Percentiles rank a stretch among this genome's conserved stretches.
These are phyloP conservation scores for Gamsiella multidivaricata DNA, from an alignment of 192 early-diverging fungal species.

Conservation along the genomic window DNA sequence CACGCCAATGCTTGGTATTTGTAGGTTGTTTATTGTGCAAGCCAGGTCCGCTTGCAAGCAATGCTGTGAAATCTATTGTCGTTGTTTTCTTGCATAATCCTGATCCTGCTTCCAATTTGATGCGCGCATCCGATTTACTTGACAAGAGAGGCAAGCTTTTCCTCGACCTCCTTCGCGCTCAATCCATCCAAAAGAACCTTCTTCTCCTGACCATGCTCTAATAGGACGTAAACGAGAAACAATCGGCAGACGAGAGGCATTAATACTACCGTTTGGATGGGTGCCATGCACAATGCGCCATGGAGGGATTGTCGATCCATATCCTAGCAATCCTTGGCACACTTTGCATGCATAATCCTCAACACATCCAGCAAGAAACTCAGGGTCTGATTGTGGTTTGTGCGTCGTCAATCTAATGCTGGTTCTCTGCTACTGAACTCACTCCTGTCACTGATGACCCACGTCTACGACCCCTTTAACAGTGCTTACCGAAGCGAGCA, in stretches of 20 bases:
- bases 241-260: too few species aligned
- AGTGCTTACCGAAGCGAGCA: slow-evolving; percentile 91
- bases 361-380: too few species aligned
- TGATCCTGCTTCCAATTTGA: neutral
- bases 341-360: too few species aligned
- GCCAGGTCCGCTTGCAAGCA: neutral
- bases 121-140: slow-evolving; percentile 45
- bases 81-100: neutral
- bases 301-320: too few species aligned
- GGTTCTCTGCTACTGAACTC: too few species aligned
- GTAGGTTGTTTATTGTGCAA: neutral
- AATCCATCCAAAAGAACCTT: slow-evolving; percentile 81
- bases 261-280: too few species aligned
- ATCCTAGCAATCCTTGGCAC: too few species aligned
- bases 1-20: neutral
- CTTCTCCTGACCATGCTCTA: slow-evolving; percentile 86
- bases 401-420: too few species aligned
- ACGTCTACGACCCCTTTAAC: too few species aligned
- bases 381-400: too few species aligned
- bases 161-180: slow-evolving; percentile 76
- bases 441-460: too few species aligned
- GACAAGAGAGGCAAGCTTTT: slow-evolving; percentile 76
- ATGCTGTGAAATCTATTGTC: neutral
- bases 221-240: neutral
- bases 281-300: too few species aligned